phyloP scores from a whole-genome alignment of 2,329 filamentous ascomycete genomes.

The Colletotrichum tamarilloi region DNA sequence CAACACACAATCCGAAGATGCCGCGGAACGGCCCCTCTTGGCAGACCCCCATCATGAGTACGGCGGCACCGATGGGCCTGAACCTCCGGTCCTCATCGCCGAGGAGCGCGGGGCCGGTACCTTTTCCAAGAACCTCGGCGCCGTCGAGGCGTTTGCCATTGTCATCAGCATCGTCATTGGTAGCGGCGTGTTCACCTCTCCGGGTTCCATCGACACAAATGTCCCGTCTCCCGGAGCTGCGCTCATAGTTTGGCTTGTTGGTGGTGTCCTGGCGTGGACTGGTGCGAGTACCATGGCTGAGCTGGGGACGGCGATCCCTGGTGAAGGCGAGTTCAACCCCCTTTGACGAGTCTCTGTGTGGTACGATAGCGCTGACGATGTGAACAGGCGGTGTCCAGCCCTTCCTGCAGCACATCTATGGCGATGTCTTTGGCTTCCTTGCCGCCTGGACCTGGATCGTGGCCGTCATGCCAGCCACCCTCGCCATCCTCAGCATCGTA shows the following conservation, averaged over 20 bases:
- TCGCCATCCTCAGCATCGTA: conserved; percentile 73
- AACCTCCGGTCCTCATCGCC: conserved; percentile 9
- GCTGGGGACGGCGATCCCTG: conserved; percentile 71
- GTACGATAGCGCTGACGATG: background rate
- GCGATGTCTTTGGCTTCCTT: conserved; percentile 70
- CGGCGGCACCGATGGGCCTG: conserved; percentile 16
- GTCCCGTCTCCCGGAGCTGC: conserved; percentile 70
- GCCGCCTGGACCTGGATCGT: conserved; percentile 75
- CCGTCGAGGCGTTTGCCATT: conserved; percentile 66
- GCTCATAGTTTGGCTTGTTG: conserved; percentile 69
- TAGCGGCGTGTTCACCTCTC: conserved; percentile 73
- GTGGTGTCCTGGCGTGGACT: conserved; percentile 72
- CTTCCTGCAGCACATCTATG: conserved; percentile 70
- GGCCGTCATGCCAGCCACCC: conserved; percentile 71
- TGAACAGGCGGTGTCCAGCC: conserved; percentile 67
- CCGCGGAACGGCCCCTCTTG: conserved; percentile 20
- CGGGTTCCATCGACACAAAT: conserved; percentile 71
- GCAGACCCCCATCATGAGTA: conserved; percentile 29
- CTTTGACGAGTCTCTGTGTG: conserved; percentile 20
- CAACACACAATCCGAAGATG: conserved; percentile 7
- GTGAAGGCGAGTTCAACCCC: conserved; percentile 58
- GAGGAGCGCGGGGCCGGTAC: conserved; percentile 38
- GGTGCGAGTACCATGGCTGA: conserved; percentile 72
- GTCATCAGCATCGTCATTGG: conserved; percentile 73
- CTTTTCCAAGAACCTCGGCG: conserved; percentile 58